Evolutionary conservation across 441 rosid genomes (phyloP), one percentile per base, ranked within the genome.

Genomic region (Raphanus hybrid): DNA sequence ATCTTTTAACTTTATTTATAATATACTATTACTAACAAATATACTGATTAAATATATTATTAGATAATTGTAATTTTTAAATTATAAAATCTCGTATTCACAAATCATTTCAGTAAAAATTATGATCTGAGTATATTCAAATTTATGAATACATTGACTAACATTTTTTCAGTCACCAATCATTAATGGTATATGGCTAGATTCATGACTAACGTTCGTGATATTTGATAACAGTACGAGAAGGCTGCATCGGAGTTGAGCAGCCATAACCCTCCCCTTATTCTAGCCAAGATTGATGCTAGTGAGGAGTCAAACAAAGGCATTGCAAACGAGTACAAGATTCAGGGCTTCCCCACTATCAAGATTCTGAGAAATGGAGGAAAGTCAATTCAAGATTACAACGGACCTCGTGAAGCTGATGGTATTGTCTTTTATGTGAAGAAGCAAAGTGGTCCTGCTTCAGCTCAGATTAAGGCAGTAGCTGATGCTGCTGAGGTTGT

Each of bases 351-450:
- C 82, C 98, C 98, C 20, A 86, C 97, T 0, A 75, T 94, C 55
- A 92, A 87, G 84, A 94, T 94, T 75, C 69, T 94, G 70, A 87
- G 97, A 80, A 86, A 92, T 57, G 93, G 95, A 64, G 97, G 98
- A 14, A 91, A 92, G 71, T 29, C 60, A 27, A 32, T 82, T 83
- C 96, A 91, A 77, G 97, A 94, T 6, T 94, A 87, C 81, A 92
- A 92, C 68, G 98, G 98, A 26, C 98, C 98, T 69, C 94, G 97
- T 2, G 93, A 94, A 2, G 98, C 97, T 1, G 95, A 87, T 0
- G 98, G 97, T 37, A 94, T 94, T 54, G 92, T 86, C 54, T 77
- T 80, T 70, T 94, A 92, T 71, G 72, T 95, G 81, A 89, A 88
- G 85, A 91, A 87, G 82, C 97, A 89, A 75, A 92, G 86, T 26